Evolutionary conservation across 352 stramenopile species (phyloP), one percentile per base, ranked within the genome.

Genomic region (Globisporangium spiculum): DNA sequence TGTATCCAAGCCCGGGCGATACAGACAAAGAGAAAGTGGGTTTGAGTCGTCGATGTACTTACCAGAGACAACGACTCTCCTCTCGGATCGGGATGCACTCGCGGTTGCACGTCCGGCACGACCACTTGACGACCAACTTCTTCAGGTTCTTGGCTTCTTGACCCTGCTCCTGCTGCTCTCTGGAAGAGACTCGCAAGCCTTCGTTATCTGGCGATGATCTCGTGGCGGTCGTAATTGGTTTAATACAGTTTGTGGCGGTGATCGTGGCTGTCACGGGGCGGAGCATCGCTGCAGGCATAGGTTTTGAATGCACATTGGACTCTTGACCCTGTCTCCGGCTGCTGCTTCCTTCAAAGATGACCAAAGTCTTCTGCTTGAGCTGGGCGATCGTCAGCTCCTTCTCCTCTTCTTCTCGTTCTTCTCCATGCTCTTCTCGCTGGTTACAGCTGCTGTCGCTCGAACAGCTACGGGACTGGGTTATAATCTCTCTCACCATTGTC

Each of bases 61-160:
- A 90, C 83, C 86, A 95, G 3, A 95, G 56, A 63, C 84, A 94
- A 55, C 84, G 83, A 38, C 80, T 93, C 60, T 92, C 84, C 60
- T 94, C 83, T 6, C 86, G 81, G 46, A 95, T 65, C 9, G 86
- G 83, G 55, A 94, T 91, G 66, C 86, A 92, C 67, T 95, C 86
- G 38, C 79, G 79, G 27, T 92, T 61, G 71, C 84, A 94, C 18
- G 52, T 60, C 18, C 48, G 65, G 65, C 88, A 94, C 3, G 67
- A 83, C 86, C 84, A 94, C 54, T 88, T 80, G n/a, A 89, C 78
- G 4, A 86, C 60, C 26, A 75, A 72, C 54, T 90, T 86, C 27
- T 58, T 81, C 46, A 66, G 63, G 57, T 22, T 61, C 38, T 50
- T 68, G 32, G 27, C 50, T 5, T 34, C 26, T 8, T 27, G 26